Evolutionary conservation across 1,139 yeast genomes (phyloP).

Genomic region (Magnusiomyces suaveolens): DNA sequence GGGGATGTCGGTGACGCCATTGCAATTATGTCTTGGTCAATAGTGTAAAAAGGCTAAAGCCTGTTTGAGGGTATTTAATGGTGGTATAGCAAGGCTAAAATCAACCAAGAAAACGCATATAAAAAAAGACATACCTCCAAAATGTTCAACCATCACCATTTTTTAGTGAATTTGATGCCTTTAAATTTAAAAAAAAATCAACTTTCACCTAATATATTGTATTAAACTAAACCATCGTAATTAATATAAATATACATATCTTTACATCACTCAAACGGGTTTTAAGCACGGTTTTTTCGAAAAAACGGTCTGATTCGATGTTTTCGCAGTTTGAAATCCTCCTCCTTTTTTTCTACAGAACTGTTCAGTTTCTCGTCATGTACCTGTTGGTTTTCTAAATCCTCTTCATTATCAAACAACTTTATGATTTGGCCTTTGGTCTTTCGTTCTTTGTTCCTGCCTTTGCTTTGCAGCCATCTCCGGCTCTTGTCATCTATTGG

Average conservation of each 20-base stretch:
- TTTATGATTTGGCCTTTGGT: not conserved
- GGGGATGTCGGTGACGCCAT: too few relatives aligned
- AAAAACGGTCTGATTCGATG: not conserved
- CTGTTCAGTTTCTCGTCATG: not conserved
- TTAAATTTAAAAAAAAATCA: too few relatives aligned
- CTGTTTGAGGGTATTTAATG: not conserved
- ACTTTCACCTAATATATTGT: too few relatives aligned
- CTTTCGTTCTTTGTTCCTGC: not conserved
- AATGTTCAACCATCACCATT: not conserved
- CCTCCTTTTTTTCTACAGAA: not conserved
- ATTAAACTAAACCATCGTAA: too few relatives aligned
- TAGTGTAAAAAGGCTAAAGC: not conserved
- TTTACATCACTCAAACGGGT: not conserved
- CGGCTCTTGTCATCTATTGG: not conserved
- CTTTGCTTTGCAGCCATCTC: not conserved
- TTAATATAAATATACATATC: too few relatives aligned
- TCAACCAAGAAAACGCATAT: too few relatives aligned
- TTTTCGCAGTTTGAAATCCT: not conserved
- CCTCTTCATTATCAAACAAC: not conserved
- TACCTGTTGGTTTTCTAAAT: not conserved
- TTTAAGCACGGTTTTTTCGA: not conserved
- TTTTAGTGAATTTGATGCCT: not conserved
- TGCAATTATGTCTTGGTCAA: not conserved
- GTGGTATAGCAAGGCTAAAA: not conserved
- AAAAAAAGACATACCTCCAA: not conserved